Evolutionary conservation across 1,139 yeast species (phyloP), one percentile per base, ranked within the genome.

Genomic region (Pneumocystis sp.): DNA sequence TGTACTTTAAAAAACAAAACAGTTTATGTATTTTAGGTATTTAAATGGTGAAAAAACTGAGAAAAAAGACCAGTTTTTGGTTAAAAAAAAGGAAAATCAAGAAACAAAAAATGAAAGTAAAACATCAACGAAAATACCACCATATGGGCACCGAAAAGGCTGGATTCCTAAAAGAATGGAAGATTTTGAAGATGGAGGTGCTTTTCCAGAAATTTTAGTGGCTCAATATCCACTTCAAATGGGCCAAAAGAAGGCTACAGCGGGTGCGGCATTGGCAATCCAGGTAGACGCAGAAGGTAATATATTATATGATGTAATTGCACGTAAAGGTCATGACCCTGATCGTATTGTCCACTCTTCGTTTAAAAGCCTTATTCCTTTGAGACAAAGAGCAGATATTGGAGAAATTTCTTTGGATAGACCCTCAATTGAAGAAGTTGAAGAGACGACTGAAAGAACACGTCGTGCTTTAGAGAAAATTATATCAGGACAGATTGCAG

Each of bases 401-500:
- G 78, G 77, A 10, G 75, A 74, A 21, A 64, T 75, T 5, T 68
- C 72, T 12, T 71, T 77, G 21, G 75, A 69, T 0, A 70, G 76
- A 59, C 85, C 86, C 0, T 72, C 80, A 0, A 75, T 75, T 19
- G 79, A 76, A 2, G 78, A 76, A 39, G 76, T 82, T 6, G 72
- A 72, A 2, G 75, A 71, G 34, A 76, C 81, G 0, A 76, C 79
- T 3, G 74, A 74, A n/a, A 73, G 76, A 65, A 85, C 88, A 0
- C 78, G 77, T 67, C 74, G 73, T 1, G 83, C 84, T 0, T 73
- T 85, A 17, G 81, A 81, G 60, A 74, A 74, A 62, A 76, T 83
- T 1, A 69, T 84, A 3, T 74, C 76, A 1, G 74, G 76, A 3
- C 79, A 80, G 62, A 63, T 74, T 0, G 72, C 73, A 21, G 70